phyloP scores from a whole-genome alignment of 176 grass and related monocot genomes.

The Melocanna baccifera region DNA sequence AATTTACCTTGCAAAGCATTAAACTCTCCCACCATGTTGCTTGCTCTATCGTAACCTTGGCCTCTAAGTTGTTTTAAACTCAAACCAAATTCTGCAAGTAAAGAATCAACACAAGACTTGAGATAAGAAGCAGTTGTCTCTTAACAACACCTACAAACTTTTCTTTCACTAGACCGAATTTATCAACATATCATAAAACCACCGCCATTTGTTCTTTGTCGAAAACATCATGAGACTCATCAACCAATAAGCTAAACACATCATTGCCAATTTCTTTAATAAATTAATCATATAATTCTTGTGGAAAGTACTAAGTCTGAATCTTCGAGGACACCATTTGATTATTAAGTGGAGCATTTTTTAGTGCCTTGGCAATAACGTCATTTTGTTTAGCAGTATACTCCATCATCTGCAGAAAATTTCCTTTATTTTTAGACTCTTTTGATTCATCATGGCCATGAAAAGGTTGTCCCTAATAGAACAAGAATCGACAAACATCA shows the following conservation, averaged over 20 bases:
- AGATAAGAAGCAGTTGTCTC: background rate
- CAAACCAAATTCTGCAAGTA: background rate
- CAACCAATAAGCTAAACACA: background rate
- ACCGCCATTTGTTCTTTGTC: background rate
- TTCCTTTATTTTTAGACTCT: too few relatives aligned
- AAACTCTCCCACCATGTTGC: too few relatives aligned
- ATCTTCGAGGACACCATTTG: background rate
- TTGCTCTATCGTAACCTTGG: background rate
- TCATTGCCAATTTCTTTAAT: background rate
- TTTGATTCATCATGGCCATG: too few relatives aligned
- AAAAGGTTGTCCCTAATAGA: background rate
- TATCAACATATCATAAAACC: background rate
- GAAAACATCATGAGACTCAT: background rate
- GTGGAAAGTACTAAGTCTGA: background rate
- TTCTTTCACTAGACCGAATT: background rate
- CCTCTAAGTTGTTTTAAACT: background rate
- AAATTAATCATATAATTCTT: background rate
- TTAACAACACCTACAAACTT: too few relatives aligned
- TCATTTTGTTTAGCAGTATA: too few relatives aligned
- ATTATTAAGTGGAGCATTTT: too few relatives aligned
- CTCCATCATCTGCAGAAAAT: too few relatives aligned
- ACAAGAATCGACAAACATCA: background rate
- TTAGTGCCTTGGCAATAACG: too few relatives aligned
- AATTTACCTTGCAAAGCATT: too few relatives aligned
- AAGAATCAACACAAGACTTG: background rate